Conservation (phyloP, 192 early-diverging fungal species). For the Ramicandelaber brevisporus region DNA sequence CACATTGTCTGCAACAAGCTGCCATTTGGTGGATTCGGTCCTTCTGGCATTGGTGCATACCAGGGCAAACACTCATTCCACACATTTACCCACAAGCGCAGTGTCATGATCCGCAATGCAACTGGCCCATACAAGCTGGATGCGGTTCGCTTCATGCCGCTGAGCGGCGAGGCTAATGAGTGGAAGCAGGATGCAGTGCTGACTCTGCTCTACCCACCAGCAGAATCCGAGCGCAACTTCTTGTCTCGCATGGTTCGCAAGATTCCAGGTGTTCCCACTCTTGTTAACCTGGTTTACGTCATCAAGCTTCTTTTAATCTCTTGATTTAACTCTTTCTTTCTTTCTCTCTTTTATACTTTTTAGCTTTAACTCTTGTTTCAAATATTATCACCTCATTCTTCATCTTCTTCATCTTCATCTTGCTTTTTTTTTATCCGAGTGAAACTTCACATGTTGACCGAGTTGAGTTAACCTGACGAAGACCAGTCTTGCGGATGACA, state of each 20-base stretch:
- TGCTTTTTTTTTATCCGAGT: no score
- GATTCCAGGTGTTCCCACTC: no score
- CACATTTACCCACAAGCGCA: constrained; percentile 50
- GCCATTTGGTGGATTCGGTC: constrained; percentile 79
- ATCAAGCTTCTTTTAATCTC: no score
- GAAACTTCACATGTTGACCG: no score
- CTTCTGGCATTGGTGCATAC: constrained; percentile 67
- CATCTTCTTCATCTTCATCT: no score
- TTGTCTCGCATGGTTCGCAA: constrained; percentile 4
- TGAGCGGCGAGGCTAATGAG: constrained; percentile 3
- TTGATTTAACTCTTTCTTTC: no score
- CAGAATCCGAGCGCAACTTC: constrained; percentile 5
- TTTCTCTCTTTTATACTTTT: no score
- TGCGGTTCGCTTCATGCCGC: constrained; percentile 11
- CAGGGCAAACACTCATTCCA: constrained; percentile 54
- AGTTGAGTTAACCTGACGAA: no score
- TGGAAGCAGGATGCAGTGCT: constrained; percentile 10
- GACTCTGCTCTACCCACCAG: constrained; percentile 6
- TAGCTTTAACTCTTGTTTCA: no score
- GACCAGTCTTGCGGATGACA: no score
- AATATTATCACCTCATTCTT: no score
- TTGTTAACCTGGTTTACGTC: no score
- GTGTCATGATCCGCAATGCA: constrained; percentile 18
- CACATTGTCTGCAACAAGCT: constrained; percentile 20
- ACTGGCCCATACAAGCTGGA: constrained; percentile 12